phyloP scores from a whole-genome alignment of 2,329 filamentous ascomycete species.

The Penicillium fuscoglaucum region DNA sequence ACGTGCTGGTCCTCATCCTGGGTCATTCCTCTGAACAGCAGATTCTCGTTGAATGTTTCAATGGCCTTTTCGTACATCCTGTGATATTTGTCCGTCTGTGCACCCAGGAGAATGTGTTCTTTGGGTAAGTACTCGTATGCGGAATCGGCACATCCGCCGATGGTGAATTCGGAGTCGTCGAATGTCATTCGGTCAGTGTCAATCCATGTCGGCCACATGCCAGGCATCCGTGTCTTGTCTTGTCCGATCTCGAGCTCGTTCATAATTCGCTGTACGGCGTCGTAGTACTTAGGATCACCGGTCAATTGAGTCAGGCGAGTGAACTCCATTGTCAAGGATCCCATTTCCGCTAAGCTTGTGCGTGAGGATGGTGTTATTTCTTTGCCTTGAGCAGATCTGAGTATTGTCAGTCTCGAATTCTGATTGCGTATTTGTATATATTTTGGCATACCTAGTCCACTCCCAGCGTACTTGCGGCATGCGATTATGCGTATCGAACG shows the following conservation, averaged over 20 bases:
- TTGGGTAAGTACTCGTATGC: constrained; percentile 54
- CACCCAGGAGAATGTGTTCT: constrained; percentile 48
- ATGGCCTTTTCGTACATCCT: constrained; percentile 47
- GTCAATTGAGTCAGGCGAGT: constrained; percentile 85
- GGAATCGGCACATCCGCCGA: constrained; percentile 51
- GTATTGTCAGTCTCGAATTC: constrained; percentile 41
- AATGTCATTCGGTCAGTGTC: constrained; percentile 52
- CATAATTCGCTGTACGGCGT: constrained; percentile 82
- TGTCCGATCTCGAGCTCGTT: constrained; percentile 75
- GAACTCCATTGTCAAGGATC: constrained; percentile 84
- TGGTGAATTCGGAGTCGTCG: constrained; percentile 38
- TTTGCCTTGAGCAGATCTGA: constrained; percentile 33
- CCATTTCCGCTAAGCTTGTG: constrained; percentile 70
- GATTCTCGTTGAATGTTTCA: constrained; percentile 39
- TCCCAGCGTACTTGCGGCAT: constrained; percentile 83
- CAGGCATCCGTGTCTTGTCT: constrained; percentile 67
- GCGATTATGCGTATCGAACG: constrained; percentile 89
- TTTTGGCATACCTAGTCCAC: constrained; percentile 63
- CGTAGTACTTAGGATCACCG: constrained; percentile 78
- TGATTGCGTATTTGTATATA: neutral
- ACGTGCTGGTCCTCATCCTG: constrained; percentile 40
- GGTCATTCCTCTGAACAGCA: constrained; percentile 49
- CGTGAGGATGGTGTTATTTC: constrained; percentile 54
- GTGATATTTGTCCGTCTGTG: constrained; percentile 43
- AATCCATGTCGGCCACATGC: constrained; percentile 76